Percentiles rank a stretch among this genome's conserved stretches.
Conservation (phyloP, 306 rosid species). For the Cicer arietinum region DNA sequence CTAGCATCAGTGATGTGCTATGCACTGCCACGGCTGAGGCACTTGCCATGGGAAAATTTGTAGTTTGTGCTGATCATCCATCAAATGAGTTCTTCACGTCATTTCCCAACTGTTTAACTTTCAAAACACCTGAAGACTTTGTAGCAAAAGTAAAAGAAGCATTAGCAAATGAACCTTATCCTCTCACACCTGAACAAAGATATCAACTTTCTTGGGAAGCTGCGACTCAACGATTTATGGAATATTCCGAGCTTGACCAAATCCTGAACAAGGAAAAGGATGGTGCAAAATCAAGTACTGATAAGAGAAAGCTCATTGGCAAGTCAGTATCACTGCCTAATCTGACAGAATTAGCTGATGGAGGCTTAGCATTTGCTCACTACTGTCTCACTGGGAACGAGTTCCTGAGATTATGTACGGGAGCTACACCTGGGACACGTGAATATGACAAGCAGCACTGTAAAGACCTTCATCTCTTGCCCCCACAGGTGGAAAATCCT, state of each 20-base stretch:
- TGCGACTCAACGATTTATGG: constrained; percentile 92
- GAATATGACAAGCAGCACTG: constrained; percentile 88
- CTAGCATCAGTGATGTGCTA: constrained; percentile 91
- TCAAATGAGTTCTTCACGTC: constrained; percentile 91
- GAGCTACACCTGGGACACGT: constrained; percentile 93
- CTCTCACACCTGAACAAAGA: constrained; percentile 89
- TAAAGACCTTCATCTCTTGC: constrained; percentile 80
- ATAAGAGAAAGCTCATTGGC: constrained; percentile 45
- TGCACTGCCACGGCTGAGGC: constrained; percentile 99
- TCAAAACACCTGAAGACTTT: constrained; percentile 85
- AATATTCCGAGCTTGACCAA: constrained; percentile 79
- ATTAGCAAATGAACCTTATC: constrained; percentile 77
- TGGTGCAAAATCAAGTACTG: constrained; percentile 40
- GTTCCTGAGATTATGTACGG: constrained; percentile 80
- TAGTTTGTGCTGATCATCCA: constrained; percentile 93
- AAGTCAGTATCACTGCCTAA: constrained; percentile 68
- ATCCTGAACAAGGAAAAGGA: constrained; percentile 55
- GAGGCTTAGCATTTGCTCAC: constrained; percentile 96
- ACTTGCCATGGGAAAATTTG: constrained; percentile 99
- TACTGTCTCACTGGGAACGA: constrained; percentile 90
- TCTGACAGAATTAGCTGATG: constrained; percentile 70
- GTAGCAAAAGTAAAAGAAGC: constrained; percentile 91
- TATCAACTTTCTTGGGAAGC: constrained; percentile 97
- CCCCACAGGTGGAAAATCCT: constrained; percentile 89
- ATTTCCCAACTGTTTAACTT: constrained; percentile 90